Conservation (phyloP, 2,329 filamentous ascomycete species). For the Cytospora schulzeri region DNA sequence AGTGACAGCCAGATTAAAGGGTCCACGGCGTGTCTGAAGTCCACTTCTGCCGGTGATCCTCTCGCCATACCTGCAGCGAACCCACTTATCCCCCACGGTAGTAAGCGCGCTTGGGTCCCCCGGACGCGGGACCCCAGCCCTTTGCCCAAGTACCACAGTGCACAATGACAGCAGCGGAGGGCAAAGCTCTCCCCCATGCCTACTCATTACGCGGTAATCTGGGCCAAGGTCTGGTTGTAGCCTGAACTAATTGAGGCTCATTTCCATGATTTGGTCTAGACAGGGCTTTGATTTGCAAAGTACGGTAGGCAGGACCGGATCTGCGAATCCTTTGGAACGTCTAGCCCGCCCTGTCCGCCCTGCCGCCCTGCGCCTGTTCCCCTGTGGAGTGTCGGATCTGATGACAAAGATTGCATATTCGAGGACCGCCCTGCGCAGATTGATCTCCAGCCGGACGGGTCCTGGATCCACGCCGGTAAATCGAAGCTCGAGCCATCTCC, state of each 20-base stretch:
- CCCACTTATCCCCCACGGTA: constrained; percentile 20
- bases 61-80: constrained; percentile 15
- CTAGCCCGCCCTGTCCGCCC: not conserved
- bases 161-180: not conserved
- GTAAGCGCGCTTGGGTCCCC: constrained; percentile 15
- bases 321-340: not conserved
- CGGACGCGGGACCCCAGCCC: constrained; percentile 8
- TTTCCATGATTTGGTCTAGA: not conserved
- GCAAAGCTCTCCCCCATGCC: not conserved
- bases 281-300: not conserved
- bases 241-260: not conserved
- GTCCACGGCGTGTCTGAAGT: constrained; percentile 23
- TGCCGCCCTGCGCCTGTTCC: no score
- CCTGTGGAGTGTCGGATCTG: not conserved
- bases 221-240: not conserved
- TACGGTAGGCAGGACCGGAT: not conserved
- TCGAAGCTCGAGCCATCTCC: not conserved
- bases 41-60: constrained; percentile 24
- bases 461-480: not conserved
- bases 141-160: not conserved
- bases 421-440: constrained; percentile 1
- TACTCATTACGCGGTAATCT: not conserved
- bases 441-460: not conserved
- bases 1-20: constrained; percentile 27
- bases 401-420: not conserved